Conservation (phyloP, 1,139 yeast genomes). For the Blastobotrys niveus region DNA sequence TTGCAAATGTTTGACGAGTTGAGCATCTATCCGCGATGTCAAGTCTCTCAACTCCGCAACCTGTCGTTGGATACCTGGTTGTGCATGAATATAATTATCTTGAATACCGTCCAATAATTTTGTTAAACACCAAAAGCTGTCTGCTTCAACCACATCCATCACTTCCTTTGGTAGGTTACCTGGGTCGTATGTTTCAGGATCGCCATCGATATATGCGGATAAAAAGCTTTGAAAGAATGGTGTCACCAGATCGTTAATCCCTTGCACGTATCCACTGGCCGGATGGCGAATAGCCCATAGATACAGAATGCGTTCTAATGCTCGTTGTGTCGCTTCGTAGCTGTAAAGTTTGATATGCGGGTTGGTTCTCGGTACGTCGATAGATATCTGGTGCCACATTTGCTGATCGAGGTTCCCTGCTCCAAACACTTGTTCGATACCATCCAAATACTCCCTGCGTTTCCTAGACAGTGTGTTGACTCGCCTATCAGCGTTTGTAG, state of each 20-base stretch:
- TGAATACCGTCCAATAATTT: conserved; percentile 88
- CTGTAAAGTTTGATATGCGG: conserved; percentile 76
- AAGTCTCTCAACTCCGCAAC: conserved; percentile 74
- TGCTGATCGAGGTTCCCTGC: conserved; percentile 64
- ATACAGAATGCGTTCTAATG: conserved; percentile 75
- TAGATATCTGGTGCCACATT: conserved; percentile 92
- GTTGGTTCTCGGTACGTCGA: conserved; percentile 92
- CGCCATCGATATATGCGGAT: conserved; percentile 54
- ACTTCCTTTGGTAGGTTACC: conserved; percentile 50
- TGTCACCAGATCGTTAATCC: conserved; percentile 89
- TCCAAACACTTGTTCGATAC: conserved; percentile 51
- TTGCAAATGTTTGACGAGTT: conserved; percentile 67
- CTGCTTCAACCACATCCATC: conserved; percentile 72
- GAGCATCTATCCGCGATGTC: conserved; percentile 72
- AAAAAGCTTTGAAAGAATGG: conserved; percentile 90
- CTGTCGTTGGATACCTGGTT: conserved; percentile 93
- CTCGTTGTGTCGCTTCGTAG: conserved; percentile 60
- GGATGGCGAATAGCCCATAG: conserved; percentile 98
- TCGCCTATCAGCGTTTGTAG: conserved; percentile 76
- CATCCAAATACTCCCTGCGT: conserved; percentile 79
- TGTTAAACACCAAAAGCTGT: conserved; percentile 93
- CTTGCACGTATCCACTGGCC: conserved; percentile 98
- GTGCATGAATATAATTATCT: conserved; percentile 95
- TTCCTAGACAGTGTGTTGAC: conserved; percentile 64
- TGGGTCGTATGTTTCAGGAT: conserved; percentile 56